Base-by-base conservation (phyloP, 2,329 filamentous ascomycete genomes). In the Aspergillus fumigatus region DNA sequence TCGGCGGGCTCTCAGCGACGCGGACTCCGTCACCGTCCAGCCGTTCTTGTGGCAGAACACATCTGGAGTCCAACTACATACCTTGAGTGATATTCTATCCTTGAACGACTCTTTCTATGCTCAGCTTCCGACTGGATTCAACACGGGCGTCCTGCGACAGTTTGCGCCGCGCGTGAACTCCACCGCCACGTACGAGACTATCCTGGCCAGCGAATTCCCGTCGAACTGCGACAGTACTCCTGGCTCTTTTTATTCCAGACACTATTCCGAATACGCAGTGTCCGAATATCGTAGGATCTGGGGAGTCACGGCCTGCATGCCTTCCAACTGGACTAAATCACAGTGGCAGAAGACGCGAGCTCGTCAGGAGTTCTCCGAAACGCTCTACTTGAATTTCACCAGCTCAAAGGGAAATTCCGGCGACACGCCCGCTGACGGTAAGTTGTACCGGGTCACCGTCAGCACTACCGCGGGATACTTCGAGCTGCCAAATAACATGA, bases 381-480 rank as follows among this genome's bases (percentile, higher is more conserved):
- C 54, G 8, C 55, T 72, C 0, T 72, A 70, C 57, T 43, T 72
- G 14, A 67, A 69, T 41, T 50, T 66, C 1, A 64, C 35, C 1
- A 23, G 55, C 5, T 26, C 19, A 21, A 1, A 23, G 19, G 41
- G 41, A 38, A 27, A 45, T 23, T 26, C 48, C 21, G 1, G 25
- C 25, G 41, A 45, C 41, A 45, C 14, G 17, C 40, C 5, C 7
- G 27, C 7, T 40, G 25, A 26, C 10, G 45, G 38, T 9, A 41
- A 14, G 4, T 48, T 62, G 14, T 66, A 62, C 55, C 58, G 62
- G 47, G 53, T 71, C 14, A 66, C 58, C 1, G 48, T 71, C 19
- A 57, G 64, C 27, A 72, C 67, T 10, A 72, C 69, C 6, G 63
- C 63, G 8, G 70, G 70, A 1, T 71, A 68, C 43, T 73, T 73